Conservation (phyloP, 129 eudicot species). For the Daucus carota region DH1_v3.0 NC_030386.2:35382001-35382500, state of each 20-base stretch:
- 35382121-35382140: not conserved
- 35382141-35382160: not conserved
- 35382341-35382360: not conserved
- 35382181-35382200: not conserved
- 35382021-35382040: not conserved
- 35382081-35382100: not conserved
- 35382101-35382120: not conserved
- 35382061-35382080: not conserved
- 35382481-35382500: not conserved
- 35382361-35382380: not conserved
- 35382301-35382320: not conserved
- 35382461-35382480: not conserved
- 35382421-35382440: not conserved
- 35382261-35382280: not conserved
- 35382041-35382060: not conserved
- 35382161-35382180: too few species aligned
- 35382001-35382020: not conserved
- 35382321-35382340: not conserved
- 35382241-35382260: not conserved
- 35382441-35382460: not conserved
- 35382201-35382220: not conserved
- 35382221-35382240: not conserved
- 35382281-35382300: not conserved
- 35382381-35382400: not conserved
- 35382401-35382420: not conserved